Evolutionary conservation across 768 basidiomycete species (phyloP), one percentile per base, ranked within the genome.

Genomic region (Phylloporus sp.): DNA sequence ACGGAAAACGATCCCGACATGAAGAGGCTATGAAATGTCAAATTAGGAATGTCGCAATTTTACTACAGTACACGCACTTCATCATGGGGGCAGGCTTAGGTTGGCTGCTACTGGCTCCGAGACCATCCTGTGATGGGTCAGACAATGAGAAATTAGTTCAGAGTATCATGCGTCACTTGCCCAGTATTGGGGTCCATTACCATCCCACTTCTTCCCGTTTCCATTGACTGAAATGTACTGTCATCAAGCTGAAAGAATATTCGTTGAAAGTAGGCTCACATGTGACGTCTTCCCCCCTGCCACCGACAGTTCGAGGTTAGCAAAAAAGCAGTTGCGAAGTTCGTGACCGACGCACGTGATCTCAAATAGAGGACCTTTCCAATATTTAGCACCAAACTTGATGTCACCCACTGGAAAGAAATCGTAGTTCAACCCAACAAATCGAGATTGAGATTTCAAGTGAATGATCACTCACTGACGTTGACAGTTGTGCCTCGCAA

Each of bases 281-380:
- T 10, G 68, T 76, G 43, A 81, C 71, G 26, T 64, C 57, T 5
- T 64, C 59, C 7, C 80, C 80, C 38, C 79, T 79, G 46, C 27
- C 21, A 18, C n/a, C 23, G 3, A 38, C 29, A 5, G 39, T 20
- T 36, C 32, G 18, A 40, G 1, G 26, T 50, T n/a, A 59, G 31
- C 15, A 17, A 22, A 15, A 39, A 20, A 31, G 17, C 1, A 27
- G 9, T 23, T 32, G 11, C 11, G n/a, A n/a, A n/a, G 4, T 14
- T 38, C 2, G 13, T 40, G 28, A 20, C 24, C 32, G 17, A 57
- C 64, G 34, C 50, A 79, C 79, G 54, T 73, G 55, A 82, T 58
- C 26, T 69, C 61, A 58, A 82, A 79, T 32, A 82, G 64, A 11
- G 77, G 80, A 11, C 80, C 81, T 0, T 57, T 64, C 80, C 79